Conservation (phyloP, 495 filamentous ascomycete genomes). For the Tuber microsphaerosporum region DNA sequence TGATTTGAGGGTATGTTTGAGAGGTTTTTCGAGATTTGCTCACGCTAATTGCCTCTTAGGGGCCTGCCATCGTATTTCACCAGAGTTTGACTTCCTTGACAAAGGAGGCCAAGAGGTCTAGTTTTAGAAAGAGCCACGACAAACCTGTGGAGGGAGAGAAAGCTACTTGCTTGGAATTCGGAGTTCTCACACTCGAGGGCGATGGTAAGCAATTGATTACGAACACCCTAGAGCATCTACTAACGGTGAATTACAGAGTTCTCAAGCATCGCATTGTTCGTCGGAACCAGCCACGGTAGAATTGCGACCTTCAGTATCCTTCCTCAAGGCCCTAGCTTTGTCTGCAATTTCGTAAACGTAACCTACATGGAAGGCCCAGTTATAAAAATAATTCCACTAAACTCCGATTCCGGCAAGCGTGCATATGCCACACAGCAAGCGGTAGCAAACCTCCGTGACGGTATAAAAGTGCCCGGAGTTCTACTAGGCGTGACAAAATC, state of each 20-base stretch:
- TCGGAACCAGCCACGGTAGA: conserved; percentile 77
- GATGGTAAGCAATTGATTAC: conserved; percentile 51
- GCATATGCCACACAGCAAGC: conserved; percentile 66
- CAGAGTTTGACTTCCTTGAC: conserved; percentile 59
- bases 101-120: conserved; percentile 62
- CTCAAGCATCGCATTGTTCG: conserved; percentile 85
- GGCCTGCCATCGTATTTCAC: conserved; percentile 77
- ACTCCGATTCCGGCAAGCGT: conserved; percentile 65
- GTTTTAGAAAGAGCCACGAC: conserved; percentile 53
- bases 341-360: conserved; percentile 63
- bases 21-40: not conserved
- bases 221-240: conserved; percentile 16
- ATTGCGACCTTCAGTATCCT: conserved; percentile 84
- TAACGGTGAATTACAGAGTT: conserved; percentile 53
- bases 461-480: conserved; percentile 42
- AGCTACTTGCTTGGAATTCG: conserved; percentile 77
- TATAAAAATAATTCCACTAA: conserved; percentile 67
- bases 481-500: conserved; percentile 62
- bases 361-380: conserved; percentile 62
- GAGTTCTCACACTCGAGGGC: conserved; percentile 83
- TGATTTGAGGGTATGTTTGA: conserved; percentile 52
- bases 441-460: conserved; percentile 64
- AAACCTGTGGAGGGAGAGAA: conserved; percentile 53
- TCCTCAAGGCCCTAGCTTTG: conserved; percentile 63
- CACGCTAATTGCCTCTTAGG: conserved; percentile 46